phyloP scores from a whole-genome alignment of 83 land plant genomes.

The Picea abies region DNA sequence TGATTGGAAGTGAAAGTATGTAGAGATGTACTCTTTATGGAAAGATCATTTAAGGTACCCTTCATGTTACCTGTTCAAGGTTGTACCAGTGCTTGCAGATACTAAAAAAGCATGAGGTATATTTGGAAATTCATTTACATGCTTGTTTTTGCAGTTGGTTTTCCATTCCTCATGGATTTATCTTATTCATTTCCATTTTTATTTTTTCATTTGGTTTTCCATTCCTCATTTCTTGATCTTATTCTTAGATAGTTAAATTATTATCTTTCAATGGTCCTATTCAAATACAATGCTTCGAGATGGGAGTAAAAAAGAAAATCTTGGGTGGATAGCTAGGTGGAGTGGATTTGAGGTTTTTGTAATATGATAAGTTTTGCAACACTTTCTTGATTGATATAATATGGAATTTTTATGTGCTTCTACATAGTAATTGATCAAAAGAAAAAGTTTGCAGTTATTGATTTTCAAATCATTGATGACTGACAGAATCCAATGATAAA shows the following conservation, averaged over 20 bases:
- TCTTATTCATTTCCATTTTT: neutral
- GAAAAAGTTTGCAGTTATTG: neutral
- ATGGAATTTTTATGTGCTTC: no score
- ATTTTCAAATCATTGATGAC: neutral
- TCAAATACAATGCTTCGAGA: neutral
- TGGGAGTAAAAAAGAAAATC: no score
- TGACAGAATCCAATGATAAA: neutral
- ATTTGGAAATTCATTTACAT: neutral
- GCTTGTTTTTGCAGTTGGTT: neutral
- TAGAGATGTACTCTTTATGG: neutral
- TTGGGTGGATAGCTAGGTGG: no score
- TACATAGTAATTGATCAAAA: no score
- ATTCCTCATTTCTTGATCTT: neutral
- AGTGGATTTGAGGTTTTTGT: no score
- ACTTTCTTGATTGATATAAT: no score
- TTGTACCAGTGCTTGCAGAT: neutral
- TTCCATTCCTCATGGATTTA: neutral
- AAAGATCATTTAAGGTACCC: neutral
- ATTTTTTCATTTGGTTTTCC: neutral
- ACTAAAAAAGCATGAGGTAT: neutral
- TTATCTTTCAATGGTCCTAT: neutral
- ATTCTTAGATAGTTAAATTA: neutral
- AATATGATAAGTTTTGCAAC: no score
- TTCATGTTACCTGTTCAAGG: neutral
- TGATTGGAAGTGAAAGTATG: neutral